Base-by-base conservation (phyloP, 371 early-diverging fungal genomes). In the Saksenaea oblongispora region DNA sequence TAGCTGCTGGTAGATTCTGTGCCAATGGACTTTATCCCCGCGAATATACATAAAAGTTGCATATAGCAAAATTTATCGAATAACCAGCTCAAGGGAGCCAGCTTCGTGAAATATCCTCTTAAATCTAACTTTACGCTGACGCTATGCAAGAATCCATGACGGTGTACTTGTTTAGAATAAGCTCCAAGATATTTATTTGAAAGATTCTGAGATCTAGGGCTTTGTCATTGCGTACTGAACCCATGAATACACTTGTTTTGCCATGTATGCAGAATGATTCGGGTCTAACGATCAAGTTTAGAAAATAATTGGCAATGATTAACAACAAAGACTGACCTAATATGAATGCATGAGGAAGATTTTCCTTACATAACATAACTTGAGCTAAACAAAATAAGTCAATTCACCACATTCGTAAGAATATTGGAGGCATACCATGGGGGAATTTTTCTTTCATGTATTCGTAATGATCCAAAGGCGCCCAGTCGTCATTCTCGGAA, bases 331-430 rank as follows among this genome's bases (percentile, higher is more conserved):
- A n/a, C 59, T 28, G 66, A 69, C 84, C 83, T 27, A 89, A 63
- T 57, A 89, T 89, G 74, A 93, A 93, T 13, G 91, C 88, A 75
- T 93, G 93, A 44, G 89, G 87, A 37, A 91, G 71, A n/a, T 84
- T 83, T 37, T 87, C 78, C 18, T 84, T 63, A 66, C 93, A 93
- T 37, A 91, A 63, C 53, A 83, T 71, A 28, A 84, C 63, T 47
- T 79, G 65, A 8, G 71, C 80, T 84, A 62, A 55, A 36, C 34
- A 31, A 41, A 28, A 64, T 13, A 28, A 39, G 28, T 18, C 1
- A 56, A 37, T 53, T 54, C 13, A 44, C 1, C 28, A 26, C 4
- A 15, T 2, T 27, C 28, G 22, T 51, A 1, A 9, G 5, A 14
- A 44, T 22, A 17, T n/a, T 14, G 34, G n/a, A 35, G 22, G 34